Evolutionary conservation across 2,329 filamentous ascomycete genomes (phyloP), one percentile per base, ranked within the genome.

Genomic region (Ceratocystis colombiana): DNA sequence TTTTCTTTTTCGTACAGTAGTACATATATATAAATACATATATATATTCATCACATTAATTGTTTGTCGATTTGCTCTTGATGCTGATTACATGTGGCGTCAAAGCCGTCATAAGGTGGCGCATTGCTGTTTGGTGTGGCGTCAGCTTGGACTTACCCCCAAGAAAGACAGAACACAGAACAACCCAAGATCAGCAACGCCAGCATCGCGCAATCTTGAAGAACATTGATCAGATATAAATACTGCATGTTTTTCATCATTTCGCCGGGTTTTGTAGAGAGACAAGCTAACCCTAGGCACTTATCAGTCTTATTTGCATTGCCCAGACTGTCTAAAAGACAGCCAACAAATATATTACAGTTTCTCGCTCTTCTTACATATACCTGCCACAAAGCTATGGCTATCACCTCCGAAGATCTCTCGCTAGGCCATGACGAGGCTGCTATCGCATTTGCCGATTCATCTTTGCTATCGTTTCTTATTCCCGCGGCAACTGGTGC

Each of bases 391-490:
- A 12, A 41, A 41, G 17, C 68, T 68, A 74, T 74, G 72, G 69
- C 70, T 55, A 71, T 70, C 67, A 64, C 71, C 63, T 72, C 75
- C 61, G 69, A 71, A 65, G 72, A 72, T 69, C 70, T 77, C 67
- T 48, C 64, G 22, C 33, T 67, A n/a, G 68, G 65, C 37, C 67
- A 69, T 55, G 65, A 68, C 69, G 70, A 71, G 70, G 74, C 71
- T 62, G 75, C 70, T 64, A 70, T 75, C 15, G 77, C 78, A 70
- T 83, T 87, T 72, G 76, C 83, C 61, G 82, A 86, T 67, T 77
- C 79, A 68, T 83, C 85, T 2, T 79, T 82, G 67, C 76, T 88
- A 66, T 79, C 80, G 46, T 86, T 86, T 70, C 77, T 87, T 57
- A 76, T 88, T 62, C 85, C 85, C 8, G 76, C 79, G 62, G 75